Evolutionary conservation across 1,139 yeast species (phyloP).

Genomic region (Pichia sp.): DNA sequence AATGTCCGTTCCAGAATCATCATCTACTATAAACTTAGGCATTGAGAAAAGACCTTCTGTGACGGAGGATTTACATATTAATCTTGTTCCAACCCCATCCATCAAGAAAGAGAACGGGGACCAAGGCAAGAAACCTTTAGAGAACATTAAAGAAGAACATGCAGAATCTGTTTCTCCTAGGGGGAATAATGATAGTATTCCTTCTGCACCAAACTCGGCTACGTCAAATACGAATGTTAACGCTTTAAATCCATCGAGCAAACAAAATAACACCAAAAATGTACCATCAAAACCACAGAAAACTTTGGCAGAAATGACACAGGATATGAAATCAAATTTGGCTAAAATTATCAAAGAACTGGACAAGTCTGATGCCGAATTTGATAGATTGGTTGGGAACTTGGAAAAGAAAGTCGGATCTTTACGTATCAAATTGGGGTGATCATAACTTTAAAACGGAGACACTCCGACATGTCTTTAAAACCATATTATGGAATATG

Average conservation of each 20-base stretch:
- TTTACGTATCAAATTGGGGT: constrained; percentile 13
- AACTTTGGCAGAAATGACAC: constrained; percentile 21
- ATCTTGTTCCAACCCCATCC: background rate
- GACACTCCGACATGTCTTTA: too few relatives aligned
- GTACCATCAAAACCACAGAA: constrained; percentile 1
- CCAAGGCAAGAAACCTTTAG: background rate
- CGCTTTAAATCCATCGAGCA: background rate
- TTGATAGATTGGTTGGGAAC: constrained; percentile 17
- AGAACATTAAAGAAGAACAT: constrained; percentile 4
- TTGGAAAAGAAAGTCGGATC: constrained; percentile 20
- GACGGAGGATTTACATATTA: constrained; percentile 8
- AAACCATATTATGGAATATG: too few relatives aligned
- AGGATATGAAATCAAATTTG: constrained; percentile 19
- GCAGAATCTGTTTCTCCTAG: background rate
- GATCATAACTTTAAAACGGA: background rate
- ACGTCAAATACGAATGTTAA: too few relatives aligned
- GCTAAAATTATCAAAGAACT: constrained; percentile 20
- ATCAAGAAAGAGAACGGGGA: background rate
- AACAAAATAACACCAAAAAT: background rate
- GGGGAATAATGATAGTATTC: background rate
- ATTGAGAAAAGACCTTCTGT: constrained; percentile 7
- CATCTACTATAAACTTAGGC: background rate
- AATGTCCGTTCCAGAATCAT: constrained; percentile 1
- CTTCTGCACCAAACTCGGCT: background rate
- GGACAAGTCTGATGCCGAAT: constrained; percentile 21